phyloP scores from a whole-genome alignment of 179 eudicot genomes.

The Beta corolliflora region DNA sequence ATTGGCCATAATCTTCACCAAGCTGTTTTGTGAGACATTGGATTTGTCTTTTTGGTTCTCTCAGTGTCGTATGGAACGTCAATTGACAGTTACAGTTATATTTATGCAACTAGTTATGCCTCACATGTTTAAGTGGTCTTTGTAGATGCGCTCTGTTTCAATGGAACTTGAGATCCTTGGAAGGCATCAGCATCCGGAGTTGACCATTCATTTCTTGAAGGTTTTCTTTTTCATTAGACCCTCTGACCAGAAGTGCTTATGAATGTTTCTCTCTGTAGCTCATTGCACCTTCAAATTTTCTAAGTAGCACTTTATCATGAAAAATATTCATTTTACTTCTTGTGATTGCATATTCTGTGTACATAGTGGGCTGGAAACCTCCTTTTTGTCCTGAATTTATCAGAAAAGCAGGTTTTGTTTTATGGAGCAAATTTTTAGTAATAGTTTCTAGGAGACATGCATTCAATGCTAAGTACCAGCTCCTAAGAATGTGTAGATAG shows the following conservation, averaged over 20 bases:
- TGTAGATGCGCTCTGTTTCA: constrained; percentile 86
- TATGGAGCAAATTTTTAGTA: background rate
- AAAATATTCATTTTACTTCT: background rate
- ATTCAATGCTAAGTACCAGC: no score
- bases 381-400: background rate
- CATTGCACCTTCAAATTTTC: background rate
- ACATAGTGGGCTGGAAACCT: background rate
- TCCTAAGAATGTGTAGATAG: background rate
- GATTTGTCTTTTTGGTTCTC: background rate
- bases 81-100: background rate
- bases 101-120: background rate
- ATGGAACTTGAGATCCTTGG: constrained; percentile 92
- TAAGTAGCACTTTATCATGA: background rate
- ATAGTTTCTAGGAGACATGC: no score
- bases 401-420: background rate
- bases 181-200: constrained; percentile 82
- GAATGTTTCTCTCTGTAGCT: background rate
- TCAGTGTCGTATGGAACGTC: background rate
- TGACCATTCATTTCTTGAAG: constrained; percentile 82
- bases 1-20: background rate
- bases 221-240: constrained; percentile 21
- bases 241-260: constrained; percentile 1
- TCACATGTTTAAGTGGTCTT: constrained; percentile 18
- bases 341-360: background rate
- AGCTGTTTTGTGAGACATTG: background rate